Conservation (phyloP, 305 asterid species). For the Rubia balearica region DNA sequence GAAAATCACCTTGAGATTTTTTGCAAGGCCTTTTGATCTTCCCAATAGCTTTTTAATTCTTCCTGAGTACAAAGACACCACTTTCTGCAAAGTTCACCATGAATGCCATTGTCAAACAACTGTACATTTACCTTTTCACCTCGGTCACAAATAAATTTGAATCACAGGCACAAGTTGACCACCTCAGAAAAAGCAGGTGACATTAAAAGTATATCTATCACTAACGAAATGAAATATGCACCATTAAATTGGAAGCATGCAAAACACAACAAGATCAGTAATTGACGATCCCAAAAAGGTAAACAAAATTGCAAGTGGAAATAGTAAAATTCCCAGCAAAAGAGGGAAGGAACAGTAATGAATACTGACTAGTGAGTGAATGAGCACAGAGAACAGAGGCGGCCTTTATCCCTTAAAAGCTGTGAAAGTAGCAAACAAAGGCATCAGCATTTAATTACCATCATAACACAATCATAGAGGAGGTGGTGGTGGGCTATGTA, state of each 20-base stretch:
- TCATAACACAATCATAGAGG: constrained; percentile 35
- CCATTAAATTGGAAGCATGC: background rate
- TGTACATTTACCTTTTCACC: background rate
- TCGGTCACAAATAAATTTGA: background rate
- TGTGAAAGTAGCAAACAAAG: constrained; percentile 43
- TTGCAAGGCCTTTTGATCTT: constrained; percentile 32
- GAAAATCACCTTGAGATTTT: constrained; percentile 53
- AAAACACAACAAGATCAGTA: background rate
- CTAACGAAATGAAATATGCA: background rate
- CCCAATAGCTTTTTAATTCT: constrained; percentile 40
- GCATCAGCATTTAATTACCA: constrained; percentile 39
- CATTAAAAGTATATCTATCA: background rate
- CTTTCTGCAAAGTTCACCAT: constrained; percentile 38
- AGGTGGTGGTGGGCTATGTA: constrained; percentile 11
- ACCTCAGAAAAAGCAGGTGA: constrained; percentile 3
- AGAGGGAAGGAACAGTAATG: constrained; percentile 49
- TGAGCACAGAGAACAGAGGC: constrained; percentile 10
- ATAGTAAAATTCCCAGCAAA: constrained; percentile 31
- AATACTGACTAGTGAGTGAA: constrained; percentile 1
- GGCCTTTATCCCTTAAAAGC: constrained; percentile 30
- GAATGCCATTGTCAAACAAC: constrained; percentile 11
- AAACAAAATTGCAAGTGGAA: constrained; percentile 8
- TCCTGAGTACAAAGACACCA: constrained; percentile 51
- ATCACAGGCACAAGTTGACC: background rate
- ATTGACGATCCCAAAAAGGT: constrained; percentile 3